Evolutionary conservation across 176 grass and related monocot genomes (phyloP), one percentile per base, ranked within the genome.

Genomic region (Rhynchospora tenuis): DNA sequence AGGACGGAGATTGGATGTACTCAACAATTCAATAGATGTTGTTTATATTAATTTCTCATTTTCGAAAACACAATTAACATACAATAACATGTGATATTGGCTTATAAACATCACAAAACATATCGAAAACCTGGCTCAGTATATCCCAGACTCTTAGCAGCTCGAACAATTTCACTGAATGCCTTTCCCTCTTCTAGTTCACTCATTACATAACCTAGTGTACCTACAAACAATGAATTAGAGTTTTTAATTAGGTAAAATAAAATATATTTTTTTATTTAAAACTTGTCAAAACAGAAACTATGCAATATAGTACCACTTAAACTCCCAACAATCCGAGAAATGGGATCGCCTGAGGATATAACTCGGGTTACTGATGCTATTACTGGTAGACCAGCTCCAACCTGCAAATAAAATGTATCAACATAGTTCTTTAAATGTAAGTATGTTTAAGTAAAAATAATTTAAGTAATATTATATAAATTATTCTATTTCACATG

Each of bases 161-260:
- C 87, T 88, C 88, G 86, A 83, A 98, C 90, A 83, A 98, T 84
- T 93, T 98, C 79, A 84, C 90, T 98, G 70, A 98, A 88, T 83
- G 31, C 65, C 75, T 93, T 98, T 70, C 92, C 90, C 66, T 87
- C 92, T 55, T 98, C 92, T 62, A 98, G 80, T 84, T 93, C 95
- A 89, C 92, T 94, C 95, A 98, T 93, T 73, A 98, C 95, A 79
- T 94, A 94, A 51, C 95, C 92, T 59, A 98, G 89, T 85, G 92
- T 98, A 87, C 95, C 95, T 98, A 71, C 55, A 81, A 81, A 59
- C 5, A 52, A 58, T 75, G 47, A 50, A 75, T 52, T 28, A 15
- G 47, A 75, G 11, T 2, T 59, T 79, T 79, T 47, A 38, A 29
- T 54, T 47, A 55, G 72, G 47, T 75, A 75, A 75, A 27, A 75